phyloP scores from a whole-genome alignment of 2,329 filamentous ascomycete genomes.

The Trichoderma sp. region DNA sequence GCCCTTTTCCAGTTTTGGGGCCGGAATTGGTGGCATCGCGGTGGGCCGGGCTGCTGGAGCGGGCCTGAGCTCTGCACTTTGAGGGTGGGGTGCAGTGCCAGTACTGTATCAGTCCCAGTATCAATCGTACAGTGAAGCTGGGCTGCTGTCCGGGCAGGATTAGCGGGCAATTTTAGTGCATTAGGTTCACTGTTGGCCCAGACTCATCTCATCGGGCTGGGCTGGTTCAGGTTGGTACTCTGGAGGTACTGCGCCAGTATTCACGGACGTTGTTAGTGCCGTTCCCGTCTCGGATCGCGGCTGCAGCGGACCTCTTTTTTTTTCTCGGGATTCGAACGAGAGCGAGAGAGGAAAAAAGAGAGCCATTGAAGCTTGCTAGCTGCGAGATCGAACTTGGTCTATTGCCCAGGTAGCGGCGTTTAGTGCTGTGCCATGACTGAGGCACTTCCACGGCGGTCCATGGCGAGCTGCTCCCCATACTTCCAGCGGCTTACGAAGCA shows the following conservation, averaged over 20 bases:
- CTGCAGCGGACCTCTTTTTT: conserved; percentile 1
- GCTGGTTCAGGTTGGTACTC: background rate
- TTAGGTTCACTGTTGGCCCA: background rate
- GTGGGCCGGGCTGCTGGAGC: background rate
- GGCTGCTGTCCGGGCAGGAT: background rate
- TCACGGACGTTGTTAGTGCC: background rate
- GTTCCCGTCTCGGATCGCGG: conserved; percentile 1
- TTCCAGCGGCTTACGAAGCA: background rate
- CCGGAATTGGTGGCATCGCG: conserved; percentile 1
- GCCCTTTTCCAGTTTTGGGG: background rate
- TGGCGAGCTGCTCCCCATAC: background rate
- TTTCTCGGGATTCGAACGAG: background rate
- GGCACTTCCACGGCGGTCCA: background rate
- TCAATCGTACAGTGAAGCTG: background rate
- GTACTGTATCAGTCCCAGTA: background rate
- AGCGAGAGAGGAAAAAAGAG: background rate
- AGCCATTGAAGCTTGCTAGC: background rate
- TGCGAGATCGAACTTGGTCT: background rate
- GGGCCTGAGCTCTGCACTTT: background rate
- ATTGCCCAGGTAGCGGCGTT: background rate
- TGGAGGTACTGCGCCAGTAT: background rate
- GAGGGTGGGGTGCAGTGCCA: background rate
- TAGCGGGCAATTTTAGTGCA: background rate
- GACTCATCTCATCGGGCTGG: background rate
- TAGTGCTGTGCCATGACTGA: background rate